Conservation (phyloP, 1,139 yeast species). For the Saccharomyces pastorianus region DNA sequence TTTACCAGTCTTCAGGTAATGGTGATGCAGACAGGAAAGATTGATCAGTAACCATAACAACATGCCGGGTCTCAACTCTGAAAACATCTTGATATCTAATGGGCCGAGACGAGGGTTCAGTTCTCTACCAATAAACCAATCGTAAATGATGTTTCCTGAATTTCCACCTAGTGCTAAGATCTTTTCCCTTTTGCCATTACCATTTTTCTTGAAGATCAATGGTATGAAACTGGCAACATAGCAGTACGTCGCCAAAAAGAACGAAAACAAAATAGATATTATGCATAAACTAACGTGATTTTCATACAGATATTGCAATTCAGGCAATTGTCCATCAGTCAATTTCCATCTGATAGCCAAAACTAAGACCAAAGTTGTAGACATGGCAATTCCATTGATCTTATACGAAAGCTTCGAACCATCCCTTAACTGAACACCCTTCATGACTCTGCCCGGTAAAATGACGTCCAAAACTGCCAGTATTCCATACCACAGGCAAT, state of each 20-base stretch:
- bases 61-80: conserved; percentile 94
- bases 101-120: conserved; percentile 82
- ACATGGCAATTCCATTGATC: conserved; percentile 68
- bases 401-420: conserved; percentile 63
- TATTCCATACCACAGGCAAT: conserved; percentile 64
- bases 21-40: conserved; percentile 72
- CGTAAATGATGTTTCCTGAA: conserved; percentile 65
- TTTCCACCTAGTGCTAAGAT: conserved; percentile 84
- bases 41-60: conserved; percentile 77
- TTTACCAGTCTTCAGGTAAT: conserved; percentile 52
- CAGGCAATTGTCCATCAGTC: conserved; percentile 59
- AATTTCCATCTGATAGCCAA: conserved; percentile 45
- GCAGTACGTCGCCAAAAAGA: conserved; percentile 53
- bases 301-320: conserved; percentile 64
- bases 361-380: conserved; percentile 39
- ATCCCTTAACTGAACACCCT: conserved; percentile 70
- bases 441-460: conserved; percentile 61
- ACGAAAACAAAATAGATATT: conserved; percentile 57
- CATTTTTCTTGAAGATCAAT: conserved; percentile 39
- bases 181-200: conserved; percentile 50
- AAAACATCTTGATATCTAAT: conserved; percentile 82
- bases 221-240: conserved; percentile 64
- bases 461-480: conserved; percentile 56
- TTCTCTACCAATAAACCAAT: conserved; percentile 97
- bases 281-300: conserved; percentile 59